A percentile compares a stretch with the other conserved stretches of the same genome.
phyloP scores from a whole-genome alignment of 2,329 filamentous ascomycete genomes.

The Xylaria sp. region DNA sequence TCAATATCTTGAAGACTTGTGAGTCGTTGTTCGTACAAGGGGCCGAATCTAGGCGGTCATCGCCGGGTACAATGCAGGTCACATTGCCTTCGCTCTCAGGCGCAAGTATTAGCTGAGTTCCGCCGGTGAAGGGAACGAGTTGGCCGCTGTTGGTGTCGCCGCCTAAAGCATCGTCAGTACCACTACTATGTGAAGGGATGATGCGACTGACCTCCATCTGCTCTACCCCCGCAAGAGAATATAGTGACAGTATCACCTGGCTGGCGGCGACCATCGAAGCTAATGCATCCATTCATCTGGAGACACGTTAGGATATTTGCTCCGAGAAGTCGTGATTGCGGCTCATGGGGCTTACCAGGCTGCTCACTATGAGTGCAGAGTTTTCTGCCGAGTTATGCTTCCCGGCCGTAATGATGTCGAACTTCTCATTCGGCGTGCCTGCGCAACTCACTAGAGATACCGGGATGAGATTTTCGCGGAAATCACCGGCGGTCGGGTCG shows the following conservation, averaged over 20 bases:
- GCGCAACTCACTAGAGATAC: constrained; percentile 58
- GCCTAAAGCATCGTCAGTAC: constrained; percentile 47
- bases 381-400: constrained; percentile 59
- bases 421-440: constrained; percentile 60
- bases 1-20: constrained; percentile 47
- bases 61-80: constrained; percentile 57
- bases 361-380: constrained; percentile 60
- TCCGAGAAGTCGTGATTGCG: neutral
- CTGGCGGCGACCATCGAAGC: constrained; percentile 58
- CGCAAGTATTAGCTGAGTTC: constrained; percentile 56
- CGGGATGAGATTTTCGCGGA: constrained; percentile 65
- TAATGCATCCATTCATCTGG: constrained; percentile 62
- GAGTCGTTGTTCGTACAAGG: constrained; percentile 47
- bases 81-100: constrained; percentile 57
- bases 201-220: constrained; percentile 56
- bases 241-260: constrained; percentile 60
- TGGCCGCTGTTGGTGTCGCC: constrained; percentile 61
- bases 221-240: constrained; percentile 65
- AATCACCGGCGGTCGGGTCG: constrained; percentile 64
- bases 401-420: constrained; percentile 62
- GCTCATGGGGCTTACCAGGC: constrained; percentile 50
- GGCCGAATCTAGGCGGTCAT: constrained; percentile 49
- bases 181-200: neutral
- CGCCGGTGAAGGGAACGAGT: constrained; percentile 60
- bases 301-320: constrained; percentile 22